These are phyloP conservation scores for Paecilomyces fulvus DNA, from an alignment of 2,329 filamentous ascomycete species.

Conservation along the genomic window DNA sequence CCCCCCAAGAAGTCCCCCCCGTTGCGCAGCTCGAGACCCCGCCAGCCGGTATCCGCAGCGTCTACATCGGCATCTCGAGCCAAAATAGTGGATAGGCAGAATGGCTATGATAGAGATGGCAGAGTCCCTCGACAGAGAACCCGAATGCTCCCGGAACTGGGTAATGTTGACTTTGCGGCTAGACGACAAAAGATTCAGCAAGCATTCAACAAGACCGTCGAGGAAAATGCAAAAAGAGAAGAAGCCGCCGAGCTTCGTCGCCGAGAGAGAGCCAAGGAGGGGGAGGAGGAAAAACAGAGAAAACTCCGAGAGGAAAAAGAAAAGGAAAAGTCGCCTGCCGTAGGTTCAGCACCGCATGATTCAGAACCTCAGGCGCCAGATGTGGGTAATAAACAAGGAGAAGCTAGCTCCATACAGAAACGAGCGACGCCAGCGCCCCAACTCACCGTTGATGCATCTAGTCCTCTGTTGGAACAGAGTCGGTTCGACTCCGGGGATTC, in stretches of 20 bases:
- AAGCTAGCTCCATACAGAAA: neutral
- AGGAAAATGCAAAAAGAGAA: constrained; percentile 55
- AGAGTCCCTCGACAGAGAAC: constrained; percentile 26
- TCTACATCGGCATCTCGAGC: constrained; percentile 62
- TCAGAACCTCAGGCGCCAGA: neutral
- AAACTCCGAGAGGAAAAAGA: constrained; percentile 16
- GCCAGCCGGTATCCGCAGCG: constrained; percentile 68
- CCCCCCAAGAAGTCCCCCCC: constrained; percentile 67
- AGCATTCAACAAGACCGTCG: constrained; percentile 76
- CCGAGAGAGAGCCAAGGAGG: constrained; percentile 31
- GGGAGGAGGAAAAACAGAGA: constrained; percentile 41
- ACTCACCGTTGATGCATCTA: constrained; percentile 3
- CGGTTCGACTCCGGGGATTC: constrained; percentile 22
- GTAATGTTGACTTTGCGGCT: constrained; percentile 76
- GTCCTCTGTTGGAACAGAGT: neutral
- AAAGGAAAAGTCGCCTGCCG: constrained; percentile 5
- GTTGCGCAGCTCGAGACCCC: constrained; percentile 71
- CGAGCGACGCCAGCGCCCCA: neutral
- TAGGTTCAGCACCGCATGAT: neutral
- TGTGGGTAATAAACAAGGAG: neutral
- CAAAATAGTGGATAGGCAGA: constrained; percentile 50
- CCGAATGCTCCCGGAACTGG: constrained; percentile 51
- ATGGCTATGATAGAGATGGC: constrained; percentile 21
- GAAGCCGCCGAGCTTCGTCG: constrained; percentile 45
- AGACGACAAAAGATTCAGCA: constrained; percentile 73